These are phyloP conservation scores for Debaryomycetaceae sp. DNA, from an alignment of 1,139 yeast species.

Conservation along the genomic window DNA sequence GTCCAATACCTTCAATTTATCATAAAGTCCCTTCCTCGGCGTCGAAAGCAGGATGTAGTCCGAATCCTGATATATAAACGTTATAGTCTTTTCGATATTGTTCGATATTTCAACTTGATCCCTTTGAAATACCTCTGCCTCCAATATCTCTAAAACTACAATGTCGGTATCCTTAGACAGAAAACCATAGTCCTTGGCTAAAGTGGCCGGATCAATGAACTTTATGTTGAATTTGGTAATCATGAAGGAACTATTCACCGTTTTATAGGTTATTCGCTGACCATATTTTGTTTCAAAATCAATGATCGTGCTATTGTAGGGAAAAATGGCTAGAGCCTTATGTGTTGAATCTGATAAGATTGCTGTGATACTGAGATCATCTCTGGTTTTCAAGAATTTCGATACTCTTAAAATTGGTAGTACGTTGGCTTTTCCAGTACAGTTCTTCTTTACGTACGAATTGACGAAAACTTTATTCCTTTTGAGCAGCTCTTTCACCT, in stretches of 20 bases:
- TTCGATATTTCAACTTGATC: conserved; percentile 23
- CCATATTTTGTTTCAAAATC: conserved; percentile 27
- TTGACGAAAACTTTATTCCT: conserved; percentile 9
- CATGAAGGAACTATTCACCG: conserved; percentile 21
- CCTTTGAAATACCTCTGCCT: conserved; percentile 25
- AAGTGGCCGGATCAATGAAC: conserved; percentile 16
- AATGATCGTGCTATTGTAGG: conserved; percentile 23
- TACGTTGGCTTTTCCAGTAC: conserved; percentile 11
- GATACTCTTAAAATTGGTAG: conserved; percentile 29
- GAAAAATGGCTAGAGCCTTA: conserved; percentile 27
- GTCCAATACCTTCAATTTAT: not conserved
- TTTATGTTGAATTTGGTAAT: conserved; percentile 24
- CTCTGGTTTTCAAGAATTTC: conserved; percentile 17
- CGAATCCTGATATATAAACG: conserved; percentile 20
- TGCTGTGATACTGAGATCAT: conserved; percentile 23
- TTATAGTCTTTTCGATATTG: conserved; percentile 14
- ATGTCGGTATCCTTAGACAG: conserved; percentile 12
- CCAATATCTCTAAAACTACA: conserved; percentile 21
- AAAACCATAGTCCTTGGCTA: conserved; percentile 10
- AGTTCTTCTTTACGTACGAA: conserved; percentile 15
- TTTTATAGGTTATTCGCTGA: conserved; percentile 31
- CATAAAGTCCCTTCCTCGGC: not conserved
- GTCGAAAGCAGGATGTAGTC: conserved; percentile 7
- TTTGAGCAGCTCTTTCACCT: conserved; percentile 7
- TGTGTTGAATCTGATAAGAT: conserved; percentile 31